Evolutionary conservation across 2,329 filamentous ascomycete species (phyloP), one percentile per base, ranked within the genome.

Genomic region (Penicillium corylophilum): DNA sequence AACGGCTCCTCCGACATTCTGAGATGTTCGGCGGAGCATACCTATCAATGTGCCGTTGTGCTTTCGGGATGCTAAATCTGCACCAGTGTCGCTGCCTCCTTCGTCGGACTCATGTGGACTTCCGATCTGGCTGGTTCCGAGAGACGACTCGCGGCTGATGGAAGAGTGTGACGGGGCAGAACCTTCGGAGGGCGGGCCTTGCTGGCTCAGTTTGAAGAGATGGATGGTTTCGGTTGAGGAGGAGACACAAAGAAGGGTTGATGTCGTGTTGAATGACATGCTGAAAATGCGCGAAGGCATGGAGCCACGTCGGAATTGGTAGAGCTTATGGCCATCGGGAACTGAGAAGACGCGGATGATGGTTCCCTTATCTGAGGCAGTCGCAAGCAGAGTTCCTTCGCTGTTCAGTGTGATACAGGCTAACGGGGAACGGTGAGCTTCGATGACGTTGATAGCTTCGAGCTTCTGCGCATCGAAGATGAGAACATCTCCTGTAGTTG

Each of bases 261-360:
- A 95, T 53, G 89, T 91, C 44, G 91, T 86, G 71, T 99, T 99
- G 76, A 99, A 99, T 1, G 92, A 95, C 91, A 99, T 96, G 82
- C 91, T 95, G 75, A 92, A 96, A 62, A 99, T 99, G 36, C 90
- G 88, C 1, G 92, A 92, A 0, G 94, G 94, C 72, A 96, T 96
- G 2, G 93, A 96, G 39, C 94, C 94, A 58, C 94, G 85, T 53
- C 94, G 85, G 74, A 99, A 99, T 69, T 99, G 93, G 71, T 92
- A 97, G 16, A 99, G 81, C 71, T 97, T 99, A 65, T 93, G 87
- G 10, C 90, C 94, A 57, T 86, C 85, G 2, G 94, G 94, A 1
- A 99, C 84, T 1, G 90, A 90, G 72, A 99, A 99, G 46, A 99
- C 91, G 15, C 94, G 86, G 58, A 99, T 95, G 54, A 99, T 95